phyloP scores from a whole-genome alignment of 2,329 filamentous ascomycete species.

The Didymella segeticola region DNA sequence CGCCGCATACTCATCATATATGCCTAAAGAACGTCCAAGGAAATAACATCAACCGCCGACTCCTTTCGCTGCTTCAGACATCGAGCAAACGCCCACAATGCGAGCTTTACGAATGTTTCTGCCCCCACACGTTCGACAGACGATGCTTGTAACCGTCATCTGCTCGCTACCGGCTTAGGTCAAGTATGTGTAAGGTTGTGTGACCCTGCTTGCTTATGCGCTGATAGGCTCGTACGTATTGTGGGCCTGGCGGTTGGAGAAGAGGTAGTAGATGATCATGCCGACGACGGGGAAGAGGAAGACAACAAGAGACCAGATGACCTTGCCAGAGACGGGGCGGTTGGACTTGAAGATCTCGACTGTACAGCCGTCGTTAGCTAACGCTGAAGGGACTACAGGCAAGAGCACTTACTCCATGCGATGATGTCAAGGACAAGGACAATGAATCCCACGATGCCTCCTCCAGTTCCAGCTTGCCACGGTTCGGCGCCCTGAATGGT shows the following conservation, averaged over 20 bases:
- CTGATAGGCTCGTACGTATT: conserved; percentile 62
- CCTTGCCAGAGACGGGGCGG: conserved; percentile 63
- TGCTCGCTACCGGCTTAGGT: neutral
- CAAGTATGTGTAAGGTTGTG: neutral
- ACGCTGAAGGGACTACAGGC: neutral
- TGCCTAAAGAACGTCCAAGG: conserved; percentile 1
- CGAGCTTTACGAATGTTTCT: neutral
- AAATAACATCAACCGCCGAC: neutral
- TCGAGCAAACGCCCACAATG: neutral
- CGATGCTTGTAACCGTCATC: neutral
- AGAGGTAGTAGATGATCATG: conserved; percentile 68
- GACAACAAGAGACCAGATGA: conserved; percentile 68
- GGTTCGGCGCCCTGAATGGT: conserved; percentile 51
- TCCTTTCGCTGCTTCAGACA: neutral
- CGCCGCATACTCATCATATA: neutral
- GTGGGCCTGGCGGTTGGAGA: conserved; percentile 66
- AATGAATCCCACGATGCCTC: conserved; percentile 67
- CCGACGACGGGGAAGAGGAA: conserved; percentile 70
- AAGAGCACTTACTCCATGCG: conserved; percentile 62
- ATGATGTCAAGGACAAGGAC: conserved; percentile 68
- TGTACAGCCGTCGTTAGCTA: conserved; percentile 42
- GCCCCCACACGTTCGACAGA: neutral
- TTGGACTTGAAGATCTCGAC: conserved; percentile 71
- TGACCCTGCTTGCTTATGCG: conserved; percentile 19
- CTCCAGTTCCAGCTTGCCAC: conserved; percentile 67